A percentile compares a stretch with the other conserved stretches of the same genome.
Evolutionary conservation across 139 green algal species (phyloP).

Genomic region (Ulvella scutata): DNA sequence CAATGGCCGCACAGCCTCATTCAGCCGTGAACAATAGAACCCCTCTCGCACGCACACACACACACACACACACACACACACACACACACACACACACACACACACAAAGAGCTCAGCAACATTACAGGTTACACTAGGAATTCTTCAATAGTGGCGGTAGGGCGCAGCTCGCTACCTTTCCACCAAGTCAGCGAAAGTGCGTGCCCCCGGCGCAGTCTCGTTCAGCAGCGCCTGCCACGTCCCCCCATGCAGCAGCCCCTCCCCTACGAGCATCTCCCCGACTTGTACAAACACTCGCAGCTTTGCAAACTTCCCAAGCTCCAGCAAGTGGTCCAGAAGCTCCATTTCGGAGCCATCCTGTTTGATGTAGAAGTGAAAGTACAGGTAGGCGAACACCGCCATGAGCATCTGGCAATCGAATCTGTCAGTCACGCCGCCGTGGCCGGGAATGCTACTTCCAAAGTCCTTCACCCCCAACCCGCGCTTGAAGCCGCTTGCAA

Average conservation of each 20-base stretch:
- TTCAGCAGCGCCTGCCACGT: background rate
- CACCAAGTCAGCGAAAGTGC: no score
- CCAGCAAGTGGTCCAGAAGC: slow-evolving; percentile 25
- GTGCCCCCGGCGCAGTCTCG: no score
- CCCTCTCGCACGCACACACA: no score
- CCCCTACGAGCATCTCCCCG: slow-evolving; percentile 40
- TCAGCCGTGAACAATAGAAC: no score
- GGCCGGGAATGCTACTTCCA: slow-evolving; percentile 90
- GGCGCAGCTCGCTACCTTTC: no score
- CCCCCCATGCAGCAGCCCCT: slow-evolving; percentile 27
- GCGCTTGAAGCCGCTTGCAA: slow-evolving; percentile 95
- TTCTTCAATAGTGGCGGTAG: no score
- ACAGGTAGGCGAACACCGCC: slow-evolving; percentile 89
- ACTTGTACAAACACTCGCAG: slow-evolving; percentile 43
- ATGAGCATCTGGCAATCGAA: slow-evolving; percentile 99
- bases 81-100: no score
- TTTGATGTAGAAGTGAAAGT: slow-evolving; percentile 64
- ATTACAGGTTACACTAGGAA: no score
- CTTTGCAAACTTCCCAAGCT: slow-evolving; percentile 17
- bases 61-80: no score
- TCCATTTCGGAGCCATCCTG: slow-evolving; percentile 24
- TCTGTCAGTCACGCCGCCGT: slow-evolving; percentile 94
- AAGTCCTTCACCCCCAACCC: slow-evolving; percentile 99
- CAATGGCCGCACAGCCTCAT: no score
- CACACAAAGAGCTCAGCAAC: no score